Base-by-base conservation (phyloP, 352 stramenopile genomes). In the Peronospora farinosa region DNA sequence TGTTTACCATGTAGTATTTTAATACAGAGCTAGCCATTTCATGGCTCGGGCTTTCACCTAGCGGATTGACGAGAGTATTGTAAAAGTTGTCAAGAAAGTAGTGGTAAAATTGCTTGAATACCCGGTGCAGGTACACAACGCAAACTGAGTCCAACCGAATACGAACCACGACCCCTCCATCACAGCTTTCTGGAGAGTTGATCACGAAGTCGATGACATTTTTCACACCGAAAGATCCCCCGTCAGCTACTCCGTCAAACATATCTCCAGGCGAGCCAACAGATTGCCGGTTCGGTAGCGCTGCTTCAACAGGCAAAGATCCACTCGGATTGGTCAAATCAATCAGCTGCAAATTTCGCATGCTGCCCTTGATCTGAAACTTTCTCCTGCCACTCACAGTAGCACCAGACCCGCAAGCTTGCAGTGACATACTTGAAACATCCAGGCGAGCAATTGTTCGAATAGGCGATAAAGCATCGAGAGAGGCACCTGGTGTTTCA, bases 101-200 rank as follows among this genome's bases (percentile, higher is more conserved):
- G 47, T 92, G 78, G 12, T 87, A 64, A 35, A 90, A 86, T 51
- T 94, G 84, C 46, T 94, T 94, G 65, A 86, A 88, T 28, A 94
- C 74, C 27, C 84, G 79, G 57, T 92, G 84, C 21, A 94, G 60
- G 39, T 94, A 92, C 35, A 79, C 64, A n/a, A 88, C 56, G 45
- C 78, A 86, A 7, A 92, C 74, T 1, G 84, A 88, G 46, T 94
- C 84, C 17, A 94, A 59, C 3, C 80, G 79, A 38, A 84, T 63
- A 38, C 60, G 72, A 41, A 79, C 60, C 17, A 67, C 25, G 39
- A 65, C 53, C 11, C 48, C 51, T 10, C 42, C 39, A 36, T 63
- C 58, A 42, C n/a, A 35, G 31, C 25, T 33, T 28, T n/a, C 27
- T 40, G 27, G 59, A 46, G 46, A 60, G 3, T 31, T 63, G 19